These are phyloP conservation scores for Dichotomocladium elegans DNA, from an alignment of 371 early-diverging fungal species.

Conservation along the genomic window DNA sequence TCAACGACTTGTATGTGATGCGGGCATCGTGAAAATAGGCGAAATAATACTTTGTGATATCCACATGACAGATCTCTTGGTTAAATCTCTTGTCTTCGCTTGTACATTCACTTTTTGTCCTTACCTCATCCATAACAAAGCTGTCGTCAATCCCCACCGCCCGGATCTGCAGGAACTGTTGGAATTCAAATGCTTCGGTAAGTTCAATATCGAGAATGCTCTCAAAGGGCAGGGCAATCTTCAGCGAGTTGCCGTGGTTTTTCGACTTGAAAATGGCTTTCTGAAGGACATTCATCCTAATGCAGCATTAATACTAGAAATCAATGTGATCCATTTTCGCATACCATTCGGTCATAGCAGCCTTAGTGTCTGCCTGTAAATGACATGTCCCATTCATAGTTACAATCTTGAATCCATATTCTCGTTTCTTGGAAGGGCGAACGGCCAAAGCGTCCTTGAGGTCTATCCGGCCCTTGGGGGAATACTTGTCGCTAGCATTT, in stretches of 20 bases:
- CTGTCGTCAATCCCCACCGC: conserved; percentile 59
- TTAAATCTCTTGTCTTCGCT: not conserved
- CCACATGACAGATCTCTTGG: too few relatives aligned
- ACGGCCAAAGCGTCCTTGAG: conserved; percentile 60
- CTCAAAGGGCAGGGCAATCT: conserved; percentile 54
- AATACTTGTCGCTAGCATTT: conserved; percentile 64
- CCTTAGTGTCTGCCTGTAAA: conserved; percentile 54
- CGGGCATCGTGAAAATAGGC: conserved; percentile 61
- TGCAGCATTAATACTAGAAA: not conserved
- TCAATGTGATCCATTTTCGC: not conserved
- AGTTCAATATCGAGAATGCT: conserved; percentile 60
- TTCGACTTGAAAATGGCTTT: conserved; percentile 63
- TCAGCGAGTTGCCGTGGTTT: conserved; percentile 61
- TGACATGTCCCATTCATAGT: conserved; percentile 50
- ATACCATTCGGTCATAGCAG: conserved; percentile 55
- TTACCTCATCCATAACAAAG: conserved; percentile 65
- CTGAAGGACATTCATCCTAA: conserved; percentile 56
- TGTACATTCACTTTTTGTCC: not conserved
- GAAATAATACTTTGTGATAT: conserved; percentile 77
- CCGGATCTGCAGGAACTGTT: conserved; percentile 56
- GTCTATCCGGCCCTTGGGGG: conserved; percentile 66
- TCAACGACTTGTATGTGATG: conserved; percentile 29
- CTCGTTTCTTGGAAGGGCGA: conserved; percentile 40
- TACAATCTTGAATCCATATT: conserved; percentile 56
- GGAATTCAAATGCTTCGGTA: conserved; percentile 53